Evolutionary conservation across 768 basidiomycete species (phyloP).

Genomic region (Boletus rubroflammeus): DNA sequence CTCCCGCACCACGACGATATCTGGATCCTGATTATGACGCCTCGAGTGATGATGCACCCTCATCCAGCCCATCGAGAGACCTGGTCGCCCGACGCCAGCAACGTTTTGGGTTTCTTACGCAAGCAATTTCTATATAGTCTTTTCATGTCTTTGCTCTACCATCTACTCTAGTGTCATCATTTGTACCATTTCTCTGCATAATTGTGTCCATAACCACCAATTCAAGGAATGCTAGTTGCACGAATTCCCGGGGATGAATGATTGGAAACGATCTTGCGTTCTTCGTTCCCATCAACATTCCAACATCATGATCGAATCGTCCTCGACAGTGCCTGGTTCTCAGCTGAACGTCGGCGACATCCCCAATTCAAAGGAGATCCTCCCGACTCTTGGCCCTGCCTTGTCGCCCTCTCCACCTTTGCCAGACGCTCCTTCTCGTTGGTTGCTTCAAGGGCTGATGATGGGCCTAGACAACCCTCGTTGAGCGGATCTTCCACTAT

Average conservation of each 20-base stretch:
- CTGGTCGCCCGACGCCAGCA: conserved; percentile 39
- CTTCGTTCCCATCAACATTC: too few relatives aligned
- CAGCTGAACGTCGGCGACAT: neutral
- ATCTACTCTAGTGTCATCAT: conserved; percentile 22
- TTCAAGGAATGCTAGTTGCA: neutral
- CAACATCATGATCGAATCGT: neutral
- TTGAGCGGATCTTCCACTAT: conserved; percentile 31
- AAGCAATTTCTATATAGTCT: conserved; percentile 5
- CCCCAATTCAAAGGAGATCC: neutral
- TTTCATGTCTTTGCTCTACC: conserved; percentile 8
- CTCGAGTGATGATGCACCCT: conserved; percentile 47
- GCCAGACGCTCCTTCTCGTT: neutral
- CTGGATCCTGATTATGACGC: conserved; percentile 35
- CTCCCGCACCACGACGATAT: conserved; percentile 49
- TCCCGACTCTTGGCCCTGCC: neutral
- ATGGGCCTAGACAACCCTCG: conserved; percentile 37
- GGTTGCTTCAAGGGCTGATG: too few relatives aligned
- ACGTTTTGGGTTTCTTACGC: conserved; percentile 23
- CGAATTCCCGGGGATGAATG: neutral
- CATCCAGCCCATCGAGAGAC: conserved; percentile 47
- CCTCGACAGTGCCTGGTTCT: neutral
- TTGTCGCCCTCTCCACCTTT: neutral
- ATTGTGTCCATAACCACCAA: conserved; percentile 18
- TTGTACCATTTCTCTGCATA: conserved; percentile 26
- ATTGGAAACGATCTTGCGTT: neutral